Base-by-base conservation (phyloP, 208 protist species). In the Acanthamoeba lenticulata region DNA sequence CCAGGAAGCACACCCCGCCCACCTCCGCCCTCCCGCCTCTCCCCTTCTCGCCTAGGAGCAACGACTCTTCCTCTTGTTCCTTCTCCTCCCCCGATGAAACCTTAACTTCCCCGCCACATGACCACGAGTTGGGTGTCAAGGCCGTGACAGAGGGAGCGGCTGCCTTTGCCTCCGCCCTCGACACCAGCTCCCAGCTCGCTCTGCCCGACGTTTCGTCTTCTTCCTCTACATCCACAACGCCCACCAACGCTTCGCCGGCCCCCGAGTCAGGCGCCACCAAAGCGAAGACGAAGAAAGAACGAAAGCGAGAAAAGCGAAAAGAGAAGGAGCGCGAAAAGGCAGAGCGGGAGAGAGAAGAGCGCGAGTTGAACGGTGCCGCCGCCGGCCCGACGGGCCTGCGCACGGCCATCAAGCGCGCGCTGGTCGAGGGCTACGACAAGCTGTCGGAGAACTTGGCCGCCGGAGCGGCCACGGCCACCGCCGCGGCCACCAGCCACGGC, bases 391-490 rank as follows among this genome's bases (percentile, higher is more conserved):
- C 36, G 19, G 67, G 67, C 32, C 38, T 79, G 67, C 32, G 67
- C 15, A 79, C 67, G 67, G 67, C 67, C 24, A 79, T 79, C 67
- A 79, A 79, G 36, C 67, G 67, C 29, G 67, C 67, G 67, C 67
- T 79, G 67, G 67, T 79, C 36, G 67, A 79, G 36, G 67, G 67
- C 32, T 79, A 79, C 38, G 67, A 79, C 38, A 79, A 79, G 67
- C 32, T 79, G 36, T 47, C 67, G 9, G 67, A 79, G 32, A 79
- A 38, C 36, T 11, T 60, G 52, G 21, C 15, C 52, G 15, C 11
- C 21, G 52, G 15, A 21, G 52, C 21, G 52, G 38, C 67, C 36
- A 29, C 38, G 6, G 38, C 38, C 0, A 36, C 67, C 36, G 67
- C 67, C 36, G 38, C 38, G 15, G 67, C 38, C 1, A 79, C 38